phyloP scores from a whole-genome alignment of 495 filamentous ascomycete species.

The Aspergillus sparsus region DNA sequence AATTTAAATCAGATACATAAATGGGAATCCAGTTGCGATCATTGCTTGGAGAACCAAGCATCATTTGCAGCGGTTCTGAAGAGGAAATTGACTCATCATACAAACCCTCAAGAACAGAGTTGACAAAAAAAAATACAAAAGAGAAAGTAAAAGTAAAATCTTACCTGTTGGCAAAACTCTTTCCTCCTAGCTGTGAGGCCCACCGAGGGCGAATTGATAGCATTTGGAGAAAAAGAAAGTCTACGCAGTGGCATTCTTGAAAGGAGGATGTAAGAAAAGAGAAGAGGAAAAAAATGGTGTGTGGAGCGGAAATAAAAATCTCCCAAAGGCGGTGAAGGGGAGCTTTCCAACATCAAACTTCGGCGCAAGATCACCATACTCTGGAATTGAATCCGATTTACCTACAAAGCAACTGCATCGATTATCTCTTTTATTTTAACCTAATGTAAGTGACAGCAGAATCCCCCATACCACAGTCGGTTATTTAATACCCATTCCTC shows the following conservation, averaged over 20 bases:
- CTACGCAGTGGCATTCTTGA: constrained; percentile 17
- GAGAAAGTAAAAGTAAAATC: constrained; percentile 21
- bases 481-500: no score
- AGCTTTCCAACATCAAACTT: constrained; percentile 16
- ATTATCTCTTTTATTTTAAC: no score
- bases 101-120: constrained; percentile 22
- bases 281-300: background rate
- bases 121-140: constrained; percentile 15
- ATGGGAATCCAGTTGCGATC: constrained; percentile 40
- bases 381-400: background rate
- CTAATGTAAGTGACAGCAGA: no score
- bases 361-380: constrained; percentile 5
- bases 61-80: constrained; percentile 97
- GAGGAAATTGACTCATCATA: constrained; percentile 53
- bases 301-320: constrained; percentile 5
- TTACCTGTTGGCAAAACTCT: constrained; percentile 40
- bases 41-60: constrained; percentile 49
- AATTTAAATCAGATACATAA: constrained; percentile 15
- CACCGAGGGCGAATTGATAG: constrained; percentile 40
- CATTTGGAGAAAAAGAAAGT: constrained; percentile 31
- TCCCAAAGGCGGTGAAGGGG: constrained; percentile 23
- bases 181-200: constrained; percentile 31
- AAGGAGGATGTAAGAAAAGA: constrained; percentile 17
- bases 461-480: no score
- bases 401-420: background rate